Base-by-base conservation (phyloP, 192 early-diverging fungal species). In the Coemansia sp. region DNA sequence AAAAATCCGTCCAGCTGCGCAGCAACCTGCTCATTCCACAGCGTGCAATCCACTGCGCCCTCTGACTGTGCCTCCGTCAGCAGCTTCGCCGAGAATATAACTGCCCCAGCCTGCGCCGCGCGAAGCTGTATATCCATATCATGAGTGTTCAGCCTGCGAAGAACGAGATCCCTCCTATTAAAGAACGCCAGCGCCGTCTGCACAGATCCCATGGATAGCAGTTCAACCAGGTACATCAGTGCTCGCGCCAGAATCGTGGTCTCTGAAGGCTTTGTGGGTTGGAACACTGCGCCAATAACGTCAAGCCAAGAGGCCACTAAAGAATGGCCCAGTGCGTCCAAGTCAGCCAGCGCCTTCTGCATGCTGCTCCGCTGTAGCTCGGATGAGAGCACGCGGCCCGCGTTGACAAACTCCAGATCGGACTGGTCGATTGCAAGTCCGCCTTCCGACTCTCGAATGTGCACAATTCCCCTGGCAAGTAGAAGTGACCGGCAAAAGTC, bases 401-500 rank as follows among this genome's bases (percentile, higher is more conserved):
- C 34, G 33, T 65, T 65, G 26, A 65, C 21, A 22, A 56, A 49
- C 13, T 69, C 59, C 37, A 61, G 19, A 12, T 68, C 65, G 1
- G 44, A 9, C 8, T 31, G 3, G 12, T 54, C 54, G 14, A 29
- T 32, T 2, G 11, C 26, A 0, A 36, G 18, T 6, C n/a, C 29
- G 14, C 17, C 19, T 11, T 21, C 20, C 25, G 41, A 4, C 0
- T 31, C 10, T n/a, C 29, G 43, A 7, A 47, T 36, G 9, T 33
- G 20, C 0, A 31, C 16, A 23, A 60, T 40, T 3, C 66, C 66
- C 5, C 14, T 57, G 12, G 54, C 58, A 30, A 69, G 50, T 10
- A 69, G 23, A 23, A 69, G 31, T 5, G 57, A 62, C 13, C 66
- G 43, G n/a, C 53, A 54, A 45, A 69, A 58, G 5, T 48, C 59